Evolutionary conservation across 2,329 filamentous ascomycete species (phyloP).

Genomic region (Erysiphe pulchra): DNA sequence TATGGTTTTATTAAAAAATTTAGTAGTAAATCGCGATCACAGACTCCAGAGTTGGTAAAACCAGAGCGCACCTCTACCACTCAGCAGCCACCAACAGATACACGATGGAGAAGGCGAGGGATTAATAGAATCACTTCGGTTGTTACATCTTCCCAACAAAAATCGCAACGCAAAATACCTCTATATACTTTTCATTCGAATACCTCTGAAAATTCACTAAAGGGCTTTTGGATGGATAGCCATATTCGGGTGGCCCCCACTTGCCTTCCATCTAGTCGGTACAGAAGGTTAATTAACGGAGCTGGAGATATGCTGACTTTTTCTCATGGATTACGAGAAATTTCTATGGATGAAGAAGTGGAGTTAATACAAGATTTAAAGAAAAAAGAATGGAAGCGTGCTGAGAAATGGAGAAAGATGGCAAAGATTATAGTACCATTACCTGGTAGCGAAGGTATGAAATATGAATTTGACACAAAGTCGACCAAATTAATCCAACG

Average conservation of each 20-base stretch:
- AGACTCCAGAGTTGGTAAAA: constrained; percentile 11
- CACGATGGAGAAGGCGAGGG: constrained; percentile 10
- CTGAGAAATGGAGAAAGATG: constrained; percentile 45
- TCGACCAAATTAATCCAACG: constrained; percentile 71
- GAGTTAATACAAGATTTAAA: constrained; percentile 28
- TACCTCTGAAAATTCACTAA: constrained; percentile 16
- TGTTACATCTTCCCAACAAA: constrained; percentile 10
- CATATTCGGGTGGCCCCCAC: constrained; percentile 31
- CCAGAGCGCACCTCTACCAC: constrained; percentile 12
- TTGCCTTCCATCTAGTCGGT: constrained; percentile 31
- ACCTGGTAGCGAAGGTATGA: constrained; percentile 27
- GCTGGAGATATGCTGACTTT: constrained; percentile 41
- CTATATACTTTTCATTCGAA: constrained; percentile 26
- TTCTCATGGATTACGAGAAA: constrained; percentile 28
- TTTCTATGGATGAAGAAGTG: constrained; percentile 27
- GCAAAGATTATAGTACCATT: constrained; percentile 28
- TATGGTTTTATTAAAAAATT: constrained; percentile 38
- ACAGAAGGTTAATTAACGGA: constrained; percentile 34
- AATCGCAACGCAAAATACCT: constrained; percentile 27
- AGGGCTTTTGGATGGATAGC: background rate
- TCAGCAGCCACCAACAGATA: constrained; percentile 10
- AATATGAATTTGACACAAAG: constrained; percentile 56
- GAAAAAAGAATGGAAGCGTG: constrained; percentile 33
- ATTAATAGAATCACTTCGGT: constrained; percentile 10
- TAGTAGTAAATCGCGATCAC: constrained; percentile 15